These are phyloP conservation scores for Yarrowia galli DNA, from an alignment of 1,139 yeast genomes.

Conservation along the genomic window DNA sequence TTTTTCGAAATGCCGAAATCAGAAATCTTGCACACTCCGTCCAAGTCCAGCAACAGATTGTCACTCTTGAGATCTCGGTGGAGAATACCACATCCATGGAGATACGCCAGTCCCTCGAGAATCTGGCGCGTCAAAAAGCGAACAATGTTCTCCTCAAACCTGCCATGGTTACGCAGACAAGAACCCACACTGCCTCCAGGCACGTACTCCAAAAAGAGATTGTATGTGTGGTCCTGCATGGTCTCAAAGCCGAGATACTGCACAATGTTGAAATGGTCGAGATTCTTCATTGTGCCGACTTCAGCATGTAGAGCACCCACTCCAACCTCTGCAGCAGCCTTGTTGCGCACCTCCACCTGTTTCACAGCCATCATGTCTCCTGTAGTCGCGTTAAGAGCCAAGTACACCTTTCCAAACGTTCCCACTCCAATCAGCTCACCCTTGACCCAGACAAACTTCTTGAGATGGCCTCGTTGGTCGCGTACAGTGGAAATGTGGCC, in stretches of 20 bases:
- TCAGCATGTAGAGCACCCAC: slow-evolving; percentile 88
- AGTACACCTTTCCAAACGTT: slow-evolving; percentile 93
- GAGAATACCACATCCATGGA: slow-evolving; percentile 85
- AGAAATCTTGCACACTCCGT: slow-evolving; percentile 94
- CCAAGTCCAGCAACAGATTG: slow-evolving; percentile 83
- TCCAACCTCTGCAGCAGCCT: slow-evolving; percentile 62
- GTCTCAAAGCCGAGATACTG: slow-evolving; percentile 95
- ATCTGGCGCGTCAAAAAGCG: slow-evolving; percentile 81
- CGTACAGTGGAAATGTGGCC: slow-evolving; percentile 65
- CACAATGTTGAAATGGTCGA: slow-evolving; percentile 92
- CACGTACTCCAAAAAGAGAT: slow-evolving; percentile 90
- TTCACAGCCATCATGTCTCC: slow-evolving; percentile 99
- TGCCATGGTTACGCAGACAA: slow-evolving; percentile 81
- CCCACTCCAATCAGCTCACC: slow-evolving; percentile 98
- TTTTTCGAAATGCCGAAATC: slow-evolving; percentile 96
- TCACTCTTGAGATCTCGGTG: slow-evolving; percentile 98
- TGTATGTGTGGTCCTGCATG: slow-evolving; percentile 68
- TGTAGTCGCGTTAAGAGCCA: slow-evolving; percentile 92
- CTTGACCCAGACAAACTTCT: slow-evolving; percentile 95
- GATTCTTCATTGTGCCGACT: slow-evolving; percentile 91
- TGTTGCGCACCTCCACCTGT: slow-evolving; percentile 76
- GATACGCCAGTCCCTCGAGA: slow-evolving; percentile 78
- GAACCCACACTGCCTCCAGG: slow-evolving; percentile 98
- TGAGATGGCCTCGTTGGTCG: slow-evolving; percentile 69
- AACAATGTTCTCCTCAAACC: slow-evolving; percentile 80